phyloP scores from a whole-genome alignment of 2,329 filamentous ascomycete genomes.

The Exophiala bonariae region DNA sequence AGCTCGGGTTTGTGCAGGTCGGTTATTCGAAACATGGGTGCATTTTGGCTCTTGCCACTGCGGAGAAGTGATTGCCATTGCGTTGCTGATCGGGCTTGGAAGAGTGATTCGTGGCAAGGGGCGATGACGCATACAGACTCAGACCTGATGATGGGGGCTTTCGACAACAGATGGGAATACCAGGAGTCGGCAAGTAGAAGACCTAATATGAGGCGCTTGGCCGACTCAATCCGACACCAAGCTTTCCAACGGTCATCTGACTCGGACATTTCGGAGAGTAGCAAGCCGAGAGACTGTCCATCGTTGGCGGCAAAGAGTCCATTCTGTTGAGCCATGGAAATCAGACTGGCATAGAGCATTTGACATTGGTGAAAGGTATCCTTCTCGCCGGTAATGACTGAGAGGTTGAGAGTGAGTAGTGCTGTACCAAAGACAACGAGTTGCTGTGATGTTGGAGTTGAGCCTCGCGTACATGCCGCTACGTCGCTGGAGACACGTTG shows the following conservation, averaged over 20 bases:
- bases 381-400: constrained; percentile 50
- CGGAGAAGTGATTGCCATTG: constrained; percentile 40
- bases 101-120: constrained; percentile 47
- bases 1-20: constrained; percentile 31
- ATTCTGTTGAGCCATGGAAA: constrained; percentile 50
- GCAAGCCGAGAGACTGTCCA: constrained; percentile 40
- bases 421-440: constrained; percentile 50
- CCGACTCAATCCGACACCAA: constrained; percentile 54
- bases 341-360: constrained; percentile 52
- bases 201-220: constrained; percentile 51
- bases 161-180: constrained; percentile 50
- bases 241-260: constrained; percentile 52
- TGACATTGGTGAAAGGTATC: constrained; percentile 49
- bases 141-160: constrained; percentile 47
- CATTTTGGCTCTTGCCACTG: constrained; percentile 37
- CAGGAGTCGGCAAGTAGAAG: constrained; percentile 49
- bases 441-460: constrained; percentile 41
- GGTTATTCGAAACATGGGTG: constrained; percentile 34
- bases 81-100: constrained; percentile 40
- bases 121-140: constrained; percentile 49
- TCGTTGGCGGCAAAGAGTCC: constrained; percentile 52
- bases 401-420: constrained; percentile 50
- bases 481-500: constrained; percentile 46
- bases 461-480: constrained; percentile 41
- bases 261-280: constrained; percentile 46